Percentiles rank a stretch among this genome's conserved stretches.
phyloP scores from a whole-genome alignment of 140 eudicot species.

The Bidens hawaiensis region DNA sequence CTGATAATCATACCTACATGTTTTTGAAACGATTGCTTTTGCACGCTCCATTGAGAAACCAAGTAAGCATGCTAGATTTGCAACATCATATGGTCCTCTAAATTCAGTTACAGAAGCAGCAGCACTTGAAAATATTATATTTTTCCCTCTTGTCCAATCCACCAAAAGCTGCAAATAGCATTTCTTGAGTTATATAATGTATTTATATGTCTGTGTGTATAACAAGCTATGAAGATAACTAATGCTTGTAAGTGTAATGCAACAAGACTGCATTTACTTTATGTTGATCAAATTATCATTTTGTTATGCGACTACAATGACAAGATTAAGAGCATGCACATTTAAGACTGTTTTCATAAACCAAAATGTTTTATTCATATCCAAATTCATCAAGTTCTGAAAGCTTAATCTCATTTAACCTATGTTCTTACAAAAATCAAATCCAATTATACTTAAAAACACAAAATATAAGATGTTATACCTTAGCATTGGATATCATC shows the following conservation, averaged over 20 bases:
- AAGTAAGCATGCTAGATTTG: conserved; percentile 67
- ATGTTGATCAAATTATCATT: background rate
- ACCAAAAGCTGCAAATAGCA: conserved; percentile 66
- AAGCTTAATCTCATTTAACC: conserved; percentile 3
- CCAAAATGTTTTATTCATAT: background rate
- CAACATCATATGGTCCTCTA: conserved; percentile 93
- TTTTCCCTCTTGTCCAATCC: conserved; percentile 91
- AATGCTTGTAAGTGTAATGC: background rate
- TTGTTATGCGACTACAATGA: background rate
- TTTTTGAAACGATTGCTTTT: conserved; percentile 80
- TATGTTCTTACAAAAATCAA: background rate
- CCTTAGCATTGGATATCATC: conserved; percentile 77
- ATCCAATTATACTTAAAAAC: background rate
- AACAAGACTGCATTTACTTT: background rate
- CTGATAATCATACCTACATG: conserved; percentile 62
- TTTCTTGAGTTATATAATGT: background rate
- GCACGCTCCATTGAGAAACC: conserved; percentile 79
- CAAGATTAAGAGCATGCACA: background rate
- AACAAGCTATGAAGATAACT: background rate
- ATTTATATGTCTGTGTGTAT: background rate
- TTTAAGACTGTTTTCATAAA: background rate
- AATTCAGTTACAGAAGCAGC: conserved; percentile 75
- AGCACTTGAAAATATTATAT: conserved; percentile 66
- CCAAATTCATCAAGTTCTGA: background rate
- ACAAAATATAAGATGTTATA: conserved; percentile 18